Evolutionary conservation across 768 basidiomycete genomes (phyloP).

Genomic region (Mrakia frigida): DNA sequence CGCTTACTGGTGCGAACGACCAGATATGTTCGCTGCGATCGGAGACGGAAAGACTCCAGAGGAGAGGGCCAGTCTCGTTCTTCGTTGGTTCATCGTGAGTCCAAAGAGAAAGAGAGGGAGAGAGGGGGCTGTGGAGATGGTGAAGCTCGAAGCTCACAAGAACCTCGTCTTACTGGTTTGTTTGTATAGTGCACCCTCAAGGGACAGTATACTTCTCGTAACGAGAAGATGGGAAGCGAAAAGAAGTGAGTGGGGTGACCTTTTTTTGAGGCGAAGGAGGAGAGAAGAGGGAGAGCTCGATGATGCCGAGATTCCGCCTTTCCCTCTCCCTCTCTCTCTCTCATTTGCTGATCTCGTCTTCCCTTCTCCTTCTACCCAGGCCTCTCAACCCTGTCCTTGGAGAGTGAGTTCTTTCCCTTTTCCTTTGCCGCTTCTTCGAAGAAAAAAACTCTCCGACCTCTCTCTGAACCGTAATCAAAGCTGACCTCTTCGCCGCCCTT

Average conservation of each 20-base stretch:
- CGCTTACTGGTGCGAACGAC: conserved; percentile 96
- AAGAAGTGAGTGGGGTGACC: conserved; percentile 62
- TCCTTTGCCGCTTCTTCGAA: neutral
- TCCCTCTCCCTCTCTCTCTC: neutral
- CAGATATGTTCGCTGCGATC: conserved; percentile 81
- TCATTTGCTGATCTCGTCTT: neutral
- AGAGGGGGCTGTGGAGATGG: neutral
- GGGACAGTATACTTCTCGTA: conserved; percentile 81
- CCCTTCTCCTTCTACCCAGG: conserved; percentile 47
- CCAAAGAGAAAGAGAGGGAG: neutral
- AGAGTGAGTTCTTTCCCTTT: conserved; percentile 42
- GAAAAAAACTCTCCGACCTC: neutral
- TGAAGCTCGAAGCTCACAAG: neutral
- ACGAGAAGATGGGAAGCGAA: conserved; percentile 93
- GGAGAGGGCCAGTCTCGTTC: conserved; percentile 69
- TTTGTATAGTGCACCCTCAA: conserved; percentile 60
- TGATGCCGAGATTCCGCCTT: neutral
- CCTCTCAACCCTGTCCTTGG: conserved; percentile 94
- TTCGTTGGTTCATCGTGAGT: conserved; percentile 90
- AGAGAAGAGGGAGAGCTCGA: neutral
- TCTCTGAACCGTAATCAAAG: neutral
- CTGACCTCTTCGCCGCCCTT: conserved; percentile 1
- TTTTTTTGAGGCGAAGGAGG: neutral
- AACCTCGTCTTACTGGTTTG: neutral
- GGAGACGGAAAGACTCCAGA: conserved; percentile 68